Evolutionary conservation across 495 filamentous ascomycete species (phyloP).

Genomic region (Aspergillus avenaceus): DNA sequence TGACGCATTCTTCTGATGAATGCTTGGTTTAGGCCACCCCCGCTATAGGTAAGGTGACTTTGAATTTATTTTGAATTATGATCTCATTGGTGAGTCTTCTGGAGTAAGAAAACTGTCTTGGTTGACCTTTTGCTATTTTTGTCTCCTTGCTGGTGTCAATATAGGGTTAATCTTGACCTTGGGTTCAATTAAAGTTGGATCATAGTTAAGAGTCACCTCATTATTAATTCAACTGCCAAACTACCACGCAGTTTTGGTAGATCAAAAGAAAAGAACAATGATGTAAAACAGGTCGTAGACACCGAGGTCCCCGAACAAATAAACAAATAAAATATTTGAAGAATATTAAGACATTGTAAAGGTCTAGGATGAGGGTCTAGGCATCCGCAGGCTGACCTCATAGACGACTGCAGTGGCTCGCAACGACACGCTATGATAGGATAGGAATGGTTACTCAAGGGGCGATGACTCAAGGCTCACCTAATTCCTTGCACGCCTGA

Average conservation of each 20-base stretch:
- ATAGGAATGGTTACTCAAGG: neutral
- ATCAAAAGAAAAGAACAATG: neutral
- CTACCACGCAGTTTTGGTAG: neutral
- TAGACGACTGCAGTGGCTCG: neutral
- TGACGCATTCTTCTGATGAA: too few species aligned
- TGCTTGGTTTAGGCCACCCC: too few species aligned
- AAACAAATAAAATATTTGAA: too few species aligned
- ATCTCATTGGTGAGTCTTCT: too few species aligned
- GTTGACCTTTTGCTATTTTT: neutral
- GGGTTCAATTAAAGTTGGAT: neutral
- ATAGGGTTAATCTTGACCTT: neutral
- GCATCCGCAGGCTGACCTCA: neutral
- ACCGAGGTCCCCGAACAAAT: neutral
- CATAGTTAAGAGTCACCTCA: neutral
- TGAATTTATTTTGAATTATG: too few species aligned
- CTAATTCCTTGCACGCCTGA: neutral
- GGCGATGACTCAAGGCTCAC: neutral
- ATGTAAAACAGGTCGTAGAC: neutral
- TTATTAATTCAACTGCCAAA: neutral
- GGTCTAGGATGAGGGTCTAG: neutral
- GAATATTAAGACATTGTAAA: too few species aligned
- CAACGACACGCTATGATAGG: neutral
- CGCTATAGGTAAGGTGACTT: neutral
- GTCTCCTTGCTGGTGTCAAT: neutral
- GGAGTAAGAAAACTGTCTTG: neutral